A percentile compares a stretch with the other conserved stretches of the same genome.
phyloP scores from a whole-genome alignment of 495 filamentous ascomycete genomes.

The Beverwykella pulmonaria region DNA sequence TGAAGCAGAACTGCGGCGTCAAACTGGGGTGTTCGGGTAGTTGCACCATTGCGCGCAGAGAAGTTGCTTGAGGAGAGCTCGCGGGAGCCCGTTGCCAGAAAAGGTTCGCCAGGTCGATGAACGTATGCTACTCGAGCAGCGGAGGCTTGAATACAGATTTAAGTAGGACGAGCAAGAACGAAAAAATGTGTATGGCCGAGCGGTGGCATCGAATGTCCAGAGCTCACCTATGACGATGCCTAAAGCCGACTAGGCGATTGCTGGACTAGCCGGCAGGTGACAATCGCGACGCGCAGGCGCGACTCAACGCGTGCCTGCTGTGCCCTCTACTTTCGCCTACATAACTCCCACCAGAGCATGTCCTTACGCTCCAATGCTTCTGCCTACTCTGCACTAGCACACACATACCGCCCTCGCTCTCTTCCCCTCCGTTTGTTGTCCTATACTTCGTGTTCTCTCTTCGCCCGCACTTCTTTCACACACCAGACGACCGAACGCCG shows the following conservation, averaged over 20 bases:
- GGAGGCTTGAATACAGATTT: not conserved
- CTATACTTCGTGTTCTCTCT: not conserved
- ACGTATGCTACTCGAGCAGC: not conserved
- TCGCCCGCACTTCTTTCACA: not conserved
- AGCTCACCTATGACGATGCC: not conserved
- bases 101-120: slow-evolving; percentile 34
- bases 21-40: slow-evolving; percentile 63
- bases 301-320: slow-evolving; percentile 21
- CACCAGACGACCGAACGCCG: not conserved
- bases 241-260: not conserved
- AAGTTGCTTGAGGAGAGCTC: slow-evolving; percentile 11
- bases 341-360: slow-evolving; percentile 13
- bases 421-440: not conserved
- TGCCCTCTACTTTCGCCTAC: not conserved
- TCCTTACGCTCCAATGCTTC: slow-evolving; percentile 15
- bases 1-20: slow-evolving; percentile 92
- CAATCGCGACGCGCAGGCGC: slow-evolving; percentile 9
- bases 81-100: slow-evolving; percentile 39
- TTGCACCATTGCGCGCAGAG: slow-evolving; percentile 58
- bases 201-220: not conserved
- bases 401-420: not conserved
- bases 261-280: not conserved
- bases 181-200: no score
- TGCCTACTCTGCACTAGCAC: slow-evolving; percentile 6
- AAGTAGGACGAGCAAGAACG: no score